phyloP scores from a whole-genome alignment of 2,329 filamentous ascomycete genomes.

The Polytolypa hystricis region DNA sequence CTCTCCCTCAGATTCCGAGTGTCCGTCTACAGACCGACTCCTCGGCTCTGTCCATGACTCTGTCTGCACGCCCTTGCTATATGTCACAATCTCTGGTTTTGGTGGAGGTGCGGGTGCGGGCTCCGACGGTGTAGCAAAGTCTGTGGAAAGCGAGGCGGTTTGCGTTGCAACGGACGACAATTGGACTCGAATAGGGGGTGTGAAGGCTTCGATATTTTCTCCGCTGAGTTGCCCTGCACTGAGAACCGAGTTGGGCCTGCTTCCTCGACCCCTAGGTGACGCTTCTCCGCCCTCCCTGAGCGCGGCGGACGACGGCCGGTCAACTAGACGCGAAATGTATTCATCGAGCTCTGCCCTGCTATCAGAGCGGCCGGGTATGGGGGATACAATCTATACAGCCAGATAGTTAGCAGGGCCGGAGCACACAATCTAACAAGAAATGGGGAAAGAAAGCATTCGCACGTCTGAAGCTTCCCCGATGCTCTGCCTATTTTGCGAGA shows the following conservation, averaged over 20 bases:
- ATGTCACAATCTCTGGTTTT: slow-evolving; percentile 71
- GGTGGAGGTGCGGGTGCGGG: slow-evolving; percentile 54
- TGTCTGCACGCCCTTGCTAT: slow-evolving; percentile 95
- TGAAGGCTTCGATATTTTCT: slow-evolving; percentile 40
- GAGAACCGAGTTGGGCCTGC: slow-evolving; percentile 75
- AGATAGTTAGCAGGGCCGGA: slow-evolving; percentile 1
- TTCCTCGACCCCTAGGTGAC: slow-evolving; percentile 42
- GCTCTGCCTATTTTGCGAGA: slow-evolving; percentile 57
- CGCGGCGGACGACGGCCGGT: slow-evolving; percentile 61
- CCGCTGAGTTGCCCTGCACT: slow-evolving; percentile 73
- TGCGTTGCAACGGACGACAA: slow-evolving; percentile 47
- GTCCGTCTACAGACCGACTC: slow-evolving; percentile 42
- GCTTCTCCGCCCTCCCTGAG: slow-evolving; percentile 41
- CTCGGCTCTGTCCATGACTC: slow-evolving; percentile 54
- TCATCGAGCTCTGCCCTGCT: slow-evolving; percentile 64
- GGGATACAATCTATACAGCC: slow-evolving; percentile 23
- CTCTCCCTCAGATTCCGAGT: slow-evolving; percentile 53
- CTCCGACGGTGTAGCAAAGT: slow-evolving; percentile 68
- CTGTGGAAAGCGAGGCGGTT: slow-evolving; percentile 56
- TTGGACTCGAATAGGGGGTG: slow-evolving; percentile 29
- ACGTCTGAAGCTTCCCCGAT: slow-evolving; percentile 63
- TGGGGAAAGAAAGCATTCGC: too few relatives aligned
- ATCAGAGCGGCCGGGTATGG: slow-evolving; percentile 57
- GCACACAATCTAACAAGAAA: too few relatives aligned
- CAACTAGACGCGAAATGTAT: slow-evolving; percentile 74